Percentiles rank a stretch among this genome's conserved stretches.
Conservation (phyloP, 306 rosid genomes). For the Lupinus albus region DNA sequence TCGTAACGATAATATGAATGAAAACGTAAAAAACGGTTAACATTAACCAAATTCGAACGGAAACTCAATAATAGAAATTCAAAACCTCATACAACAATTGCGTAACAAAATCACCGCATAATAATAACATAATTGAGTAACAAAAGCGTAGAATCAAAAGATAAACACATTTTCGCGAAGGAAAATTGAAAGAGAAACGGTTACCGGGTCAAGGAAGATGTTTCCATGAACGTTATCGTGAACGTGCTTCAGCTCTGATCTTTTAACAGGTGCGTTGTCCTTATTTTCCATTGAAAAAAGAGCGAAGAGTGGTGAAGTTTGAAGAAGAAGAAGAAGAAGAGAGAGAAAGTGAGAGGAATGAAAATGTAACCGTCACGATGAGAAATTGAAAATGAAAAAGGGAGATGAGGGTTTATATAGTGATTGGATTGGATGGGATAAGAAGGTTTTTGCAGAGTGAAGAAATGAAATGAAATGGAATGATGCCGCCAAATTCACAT, state of each 20-base stretch:
- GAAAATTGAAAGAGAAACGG: not conserved
- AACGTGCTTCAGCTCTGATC: conserved; percentile 56
- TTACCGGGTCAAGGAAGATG: conserved; percentile 71
- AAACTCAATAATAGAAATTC: not conserved
- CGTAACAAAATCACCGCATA: not conserved
- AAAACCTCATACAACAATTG: conserved; percentile 13
- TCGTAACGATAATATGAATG: not conserved
- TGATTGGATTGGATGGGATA: not conserved
- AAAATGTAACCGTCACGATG: not conserved
- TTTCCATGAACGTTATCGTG: conserved; percentile 74
- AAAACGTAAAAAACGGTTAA: not conserved
- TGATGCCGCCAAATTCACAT: conserved; percentile 39
- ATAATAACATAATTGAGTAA: not conserved
- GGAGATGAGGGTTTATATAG: not conserved
- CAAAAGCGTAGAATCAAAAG: not conserved
- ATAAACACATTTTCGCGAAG: conserved; percentile 16
- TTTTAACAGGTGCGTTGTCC: conserved; percentile 42
- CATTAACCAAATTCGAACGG: too few species aligned
- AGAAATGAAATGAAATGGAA: not conserved
- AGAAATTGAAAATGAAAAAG: not conserved
- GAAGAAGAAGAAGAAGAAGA: conserved; percentile 6
- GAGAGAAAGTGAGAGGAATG: not conserved
- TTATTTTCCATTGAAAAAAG: conserved; percentile 40
- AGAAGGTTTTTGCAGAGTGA: not conserved
- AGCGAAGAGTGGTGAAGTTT: conserved; percentile 12